Conservation (phyloP, 345 rosid genomes). For the Angophora floribunda region DNA sequence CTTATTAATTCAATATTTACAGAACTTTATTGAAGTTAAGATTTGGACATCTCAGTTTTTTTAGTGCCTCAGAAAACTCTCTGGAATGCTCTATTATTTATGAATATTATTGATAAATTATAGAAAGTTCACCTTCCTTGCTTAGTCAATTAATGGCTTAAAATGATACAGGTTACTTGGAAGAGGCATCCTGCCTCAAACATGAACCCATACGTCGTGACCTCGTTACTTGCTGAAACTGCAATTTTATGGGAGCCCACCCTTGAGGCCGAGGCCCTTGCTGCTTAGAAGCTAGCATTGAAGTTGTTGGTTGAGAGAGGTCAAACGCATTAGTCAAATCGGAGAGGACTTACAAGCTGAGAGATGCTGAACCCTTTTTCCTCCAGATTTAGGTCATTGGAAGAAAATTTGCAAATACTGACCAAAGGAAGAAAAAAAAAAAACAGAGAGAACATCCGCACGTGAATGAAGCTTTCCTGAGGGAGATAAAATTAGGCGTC, state of each 20-base stretch:
- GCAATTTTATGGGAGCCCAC: slow-evolving; percentile 72
- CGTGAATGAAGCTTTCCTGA: not conserved
- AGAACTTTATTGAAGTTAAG: not conserved
- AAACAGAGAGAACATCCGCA: not conserved
- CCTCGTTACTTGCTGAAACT: slow-evolving; percentile 61
- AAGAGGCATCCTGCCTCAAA: slow-evolving; percentile 87
- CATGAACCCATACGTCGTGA: slow-evolving; percentile 89
- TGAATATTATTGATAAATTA: no score
- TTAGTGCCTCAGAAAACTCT: not conserved
- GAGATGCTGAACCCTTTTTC: not conserved
- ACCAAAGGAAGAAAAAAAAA: no score
- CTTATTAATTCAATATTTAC: not conserved
- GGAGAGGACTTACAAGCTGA: not conserved
- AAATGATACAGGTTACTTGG: slow-evolving; percentile 56
- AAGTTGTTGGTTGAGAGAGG: not conserved
- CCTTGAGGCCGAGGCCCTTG: slow-evolving; percentile 84
- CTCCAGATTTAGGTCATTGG: not conserved
- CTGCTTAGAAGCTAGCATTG: slow-evolving; percentile 69
- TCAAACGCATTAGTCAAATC: not conserved
- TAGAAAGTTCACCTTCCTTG: not conserved
- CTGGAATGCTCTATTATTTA: not conserved
- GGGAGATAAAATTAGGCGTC: not conserved
- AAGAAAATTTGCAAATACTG: no score
- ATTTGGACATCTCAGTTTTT: not conserved
- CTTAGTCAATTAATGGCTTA: not conserved